Evolutionary conservation across 257 asterid genomes (phyloP).

Genomic region (Scutellaria galericulata): DNA sequence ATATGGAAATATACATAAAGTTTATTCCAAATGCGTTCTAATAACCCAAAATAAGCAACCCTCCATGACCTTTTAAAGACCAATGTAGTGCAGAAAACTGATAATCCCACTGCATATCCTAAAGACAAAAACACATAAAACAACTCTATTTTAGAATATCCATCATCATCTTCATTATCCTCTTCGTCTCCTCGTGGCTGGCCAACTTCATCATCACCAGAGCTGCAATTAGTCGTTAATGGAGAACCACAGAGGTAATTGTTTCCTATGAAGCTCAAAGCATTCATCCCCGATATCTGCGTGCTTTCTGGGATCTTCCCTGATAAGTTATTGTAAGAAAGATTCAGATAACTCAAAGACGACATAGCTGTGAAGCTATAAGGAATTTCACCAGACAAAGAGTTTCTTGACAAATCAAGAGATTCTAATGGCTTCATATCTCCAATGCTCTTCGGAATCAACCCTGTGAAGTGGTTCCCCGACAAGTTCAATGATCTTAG

Average conservation of each 20-base stretch:
- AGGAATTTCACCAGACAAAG: conserved; percentile 42
- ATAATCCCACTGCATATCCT: conserved; percentile 36
- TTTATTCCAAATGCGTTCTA: conserved; percentile 7
- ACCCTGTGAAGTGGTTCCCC: conserved; percentile 33
- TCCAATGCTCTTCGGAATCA: conserved; percentile 35
- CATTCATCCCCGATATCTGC: conserved; percentile 14
- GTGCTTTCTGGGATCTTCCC: conserved; percentile 45
- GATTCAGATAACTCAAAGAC: conserved; percentile 28
- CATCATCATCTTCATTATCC: not conserved
- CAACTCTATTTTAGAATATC: conserved; percentile 20
- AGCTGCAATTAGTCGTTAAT: conserved; percentile 13
- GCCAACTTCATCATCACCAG: not conserved
- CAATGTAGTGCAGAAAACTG: not conserved
- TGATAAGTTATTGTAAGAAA: conserved; percentile 39
- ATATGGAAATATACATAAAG: conserved; percentile 6
- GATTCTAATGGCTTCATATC: conserved; percentile 41
- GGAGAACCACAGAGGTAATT: conserved; percentile 40
- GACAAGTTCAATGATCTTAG: conserved; percentile 42
- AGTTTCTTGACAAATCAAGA: conserved; percentile 45
- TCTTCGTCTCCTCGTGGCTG: not conserved
- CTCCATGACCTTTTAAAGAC: conserved; percentile 30
- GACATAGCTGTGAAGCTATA: conserved; percentile 10
- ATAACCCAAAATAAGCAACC: not conserved
- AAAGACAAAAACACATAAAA: conserved; percentile 16
- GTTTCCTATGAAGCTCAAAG: conserved; percentile 37